Evolutionary conservation across 2,329 filamentous ascomycete species (phyloP).

Genomic region (Decorospora gaudefroyi): DNA sequence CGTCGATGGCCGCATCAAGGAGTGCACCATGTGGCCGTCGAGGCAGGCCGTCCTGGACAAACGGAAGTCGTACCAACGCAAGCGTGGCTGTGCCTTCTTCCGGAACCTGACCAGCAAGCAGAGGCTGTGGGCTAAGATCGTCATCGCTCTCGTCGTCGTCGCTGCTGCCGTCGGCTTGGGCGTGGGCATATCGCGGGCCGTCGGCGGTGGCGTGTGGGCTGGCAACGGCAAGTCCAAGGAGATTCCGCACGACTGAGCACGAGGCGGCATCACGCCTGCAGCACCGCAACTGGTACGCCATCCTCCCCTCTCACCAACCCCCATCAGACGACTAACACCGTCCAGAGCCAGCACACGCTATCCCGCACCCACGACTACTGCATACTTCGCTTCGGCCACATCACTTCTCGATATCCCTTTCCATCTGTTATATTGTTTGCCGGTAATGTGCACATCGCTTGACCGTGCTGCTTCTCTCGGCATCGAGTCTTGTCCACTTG

Average conservation of each 20-base stretch:
- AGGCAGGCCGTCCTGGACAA: conserved; percentile 54
- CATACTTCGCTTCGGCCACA: conserved; percentile 20
- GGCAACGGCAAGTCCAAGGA: conserved; percentile 45
- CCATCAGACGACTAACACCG: background rate
- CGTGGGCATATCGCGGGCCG: conserved; percentile 55
- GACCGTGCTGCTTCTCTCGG: conserved; percentile 2
- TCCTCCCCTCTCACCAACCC: background rate
- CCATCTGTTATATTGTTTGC: conserved; percentile 20
- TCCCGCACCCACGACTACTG: conserved; percentile 14
- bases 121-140: conserved; percentile 52
- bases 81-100: conserved; percentile 50
- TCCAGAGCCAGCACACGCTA: conserved; percentile 7
- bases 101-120: conserved; percentile 50
- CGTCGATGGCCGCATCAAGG: conserved; percentile 52
- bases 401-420: conserved; percentile 28
- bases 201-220: conserved; percentile 55
- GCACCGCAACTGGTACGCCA: background rate
- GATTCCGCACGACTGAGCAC: conserved; percentile 36
- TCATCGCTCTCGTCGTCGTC: conserved; percentile 52
- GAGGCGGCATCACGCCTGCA: background rate
- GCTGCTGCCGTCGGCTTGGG: conserved; percentile 55
- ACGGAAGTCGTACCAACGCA: conserved; percentile 47
- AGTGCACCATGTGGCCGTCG: conserved; percentile 59
- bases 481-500: conserved; percentile 11
- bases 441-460: conserved; percentile 20